These are phyloP conservation scores for Coemansia sp. DNA, from an alignment of 192 early-diverging fungal species.

Conservation along the genomic window DNA sequence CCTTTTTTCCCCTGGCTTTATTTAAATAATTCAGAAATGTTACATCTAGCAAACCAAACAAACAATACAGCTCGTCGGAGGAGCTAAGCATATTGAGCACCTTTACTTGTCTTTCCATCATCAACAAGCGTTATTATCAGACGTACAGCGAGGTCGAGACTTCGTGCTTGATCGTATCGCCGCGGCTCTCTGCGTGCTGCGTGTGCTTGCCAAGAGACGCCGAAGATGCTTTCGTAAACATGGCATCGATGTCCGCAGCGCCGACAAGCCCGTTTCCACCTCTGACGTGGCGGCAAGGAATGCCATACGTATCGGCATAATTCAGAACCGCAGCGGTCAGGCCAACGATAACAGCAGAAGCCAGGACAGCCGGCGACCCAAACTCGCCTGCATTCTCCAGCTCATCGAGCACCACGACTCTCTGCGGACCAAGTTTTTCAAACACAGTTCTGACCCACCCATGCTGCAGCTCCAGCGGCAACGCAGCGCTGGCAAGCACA, in stretches of 20 bases:
- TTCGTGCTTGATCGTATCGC: slow-evolving; percentile 14
- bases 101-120: too few species aligned
- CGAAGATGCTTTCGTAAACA: slow-evolving; percentile 16
- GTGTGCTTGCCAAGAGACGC: not conserved
- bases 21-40: too few species aligned
- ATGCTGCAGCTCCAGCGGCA: slow-evolving; percentile 37
- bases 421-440: slow-evolving; percentile 9
- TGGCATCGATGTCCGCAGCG: slow-evolving; percentile 10
- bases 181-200: not conserved
- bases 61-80: too few species aligned
- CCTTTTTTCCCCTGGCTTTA: not conserved
- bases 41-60: too few species aligned
- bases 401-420: slow-evolving; percentile 25
- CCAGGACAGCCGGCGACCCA: slow-evolving; percentile 42
- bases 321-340: slow-evolving; percentile 43
- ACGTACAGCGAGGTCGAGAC: slow-evolving; percentile 31
- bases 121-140: slow-evolving; percentile 3
- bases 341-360: slow-evolving; percentile 26
- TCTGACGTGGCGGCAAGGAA: slow-evolving; percentile 34
- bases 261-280: not conserved
- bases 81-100: too few species aligned
- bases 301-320: slow-evolving; percentile 22
- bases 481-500: slow-evolving; percentile 14
- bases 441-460: slow-evolving; percentile 33
- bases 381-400: slow-evolving; percentile 13